Percentiles rank a stretch among this genome's conserved stretches.
These are phyloP conservation scores for Pleodorina starrii DNA, from an alignment of 139 green algal species.

Conservation along the genomic window DNA sequence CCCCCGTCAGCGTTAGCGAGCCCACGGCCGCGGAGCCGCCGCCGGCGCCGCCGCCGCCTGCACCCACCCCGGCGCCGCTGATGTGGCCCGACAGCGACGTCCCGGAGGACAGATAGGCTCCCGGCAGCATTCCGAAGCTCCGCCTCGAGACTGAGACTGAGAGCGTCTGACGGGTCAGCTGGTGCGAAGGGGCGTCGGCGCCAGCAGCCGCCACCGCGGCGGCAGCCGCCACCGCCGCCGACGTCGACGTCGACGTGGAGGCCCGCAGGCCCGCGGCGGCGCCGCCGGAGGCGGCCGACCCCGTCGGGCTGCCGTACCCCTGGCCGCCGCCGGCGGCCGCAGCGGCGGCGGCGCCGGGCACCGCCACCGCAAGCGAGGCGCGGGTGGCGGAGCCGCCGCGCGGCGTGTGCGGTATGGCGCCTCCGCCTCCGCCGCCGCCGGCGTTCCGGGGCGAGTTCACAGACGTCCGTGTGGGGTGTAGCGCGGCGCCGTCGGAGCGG, in stretches of 20 bases:
- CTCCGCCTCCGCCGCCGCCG: background rate
- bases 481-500: background rate
- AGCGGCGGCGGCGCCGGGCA: background rate
- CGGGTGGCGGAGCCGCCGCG: background rate
- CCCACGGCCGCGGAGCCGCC: background rate
- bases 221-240: background rate
- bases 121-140: background rate
- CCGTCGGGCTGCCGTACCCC: background rate
- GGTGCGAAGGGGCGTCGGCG: background rate
- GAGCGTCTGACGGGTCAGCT: background rate
- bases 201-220: background rate
- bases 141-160: background rate
- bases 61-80: background rate
- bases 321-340: background rate
- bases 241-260: background rate
- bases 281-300: background rate
- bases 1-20: background rate
- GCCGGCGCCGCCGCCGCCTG: background rate
- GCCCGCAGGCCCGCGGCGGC: background rate
- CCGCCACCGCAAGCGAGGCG: background rate
- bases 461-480: slow-evolving; percentile 10
- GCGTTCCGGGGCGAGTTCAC: background rate
- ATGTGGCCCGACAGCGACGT: no score
- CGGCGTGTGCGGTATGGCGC: background rate
- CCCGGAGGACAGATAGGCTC: background rate